Conservation (phyloP, 1,139 yeast genomes). For the Pichia sp. region DNA sequence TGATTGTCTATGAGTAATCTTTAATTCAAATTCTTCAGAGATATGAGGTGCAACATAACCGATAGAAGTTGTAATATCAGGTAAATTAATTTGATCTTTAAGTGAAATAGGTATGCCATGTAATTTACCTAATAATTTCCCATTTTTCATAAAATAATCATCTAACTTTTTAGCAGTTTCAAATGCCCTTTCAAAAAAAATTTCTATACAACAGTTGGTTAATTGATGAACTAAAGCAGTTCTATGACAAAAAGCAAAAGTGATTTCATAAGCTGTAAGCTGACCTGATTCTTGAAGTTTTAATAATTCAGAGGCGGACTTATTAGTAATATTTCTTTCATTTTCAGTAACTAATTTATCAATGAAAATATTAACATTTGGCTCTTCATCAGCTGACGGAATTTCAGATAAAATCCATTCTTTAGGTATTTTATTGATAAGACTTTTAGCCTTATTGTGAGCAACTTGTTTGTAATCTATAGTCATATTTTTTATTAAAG, state of each 20-base stretch:
- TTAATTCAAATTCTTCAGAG: conserved; percentile 25
- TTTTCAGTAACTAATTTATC: conserved; percentile 28
- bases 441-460: conserved; percentile 17
- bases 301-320: conserved; percentile 10
- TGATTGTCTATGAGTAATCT: conserved; percentile 16
- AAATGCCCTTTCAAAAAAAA: conserved; percentile 36
- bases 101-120: conserved; percentile 68
- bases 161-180: conserved; percentile 44
- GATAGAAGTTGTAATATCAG: conserved; percentile 40
- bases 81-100: conserved; percentile 46
- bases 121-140: conserved; percentile 44
- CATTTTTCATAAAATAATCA: conserved; percentile 30
- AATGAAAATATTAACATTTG: conserved; percentile 19
- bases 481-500: conserved; percentile 4
- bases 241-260: conserved; percentile 48
- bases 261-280: conserved; percentile 39
- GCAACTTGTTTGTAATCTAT: conserved; percentile 21
- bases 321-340: conserved; percentile 24
- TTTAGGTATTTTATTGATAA: conserved; percentile 26
- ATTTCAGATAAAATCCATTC: conserved; percentile 24
- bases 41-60: conserved; percentile 38
- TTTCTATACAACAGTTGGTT: conserved; percentile 40
- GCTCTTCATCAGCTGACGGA: conserved; percentile 26
- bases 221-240: conserved; percentile 56
- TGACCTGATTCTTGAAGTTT: conserved; percentile 27